A percentile compares a stretch with the other conserved stretches of the same genome.
These are phyloP conservation scores for Oryza longistaminata DNA, from an alignment of 176 grass and related monocot species.

Conservation along the genomic window DNA sequence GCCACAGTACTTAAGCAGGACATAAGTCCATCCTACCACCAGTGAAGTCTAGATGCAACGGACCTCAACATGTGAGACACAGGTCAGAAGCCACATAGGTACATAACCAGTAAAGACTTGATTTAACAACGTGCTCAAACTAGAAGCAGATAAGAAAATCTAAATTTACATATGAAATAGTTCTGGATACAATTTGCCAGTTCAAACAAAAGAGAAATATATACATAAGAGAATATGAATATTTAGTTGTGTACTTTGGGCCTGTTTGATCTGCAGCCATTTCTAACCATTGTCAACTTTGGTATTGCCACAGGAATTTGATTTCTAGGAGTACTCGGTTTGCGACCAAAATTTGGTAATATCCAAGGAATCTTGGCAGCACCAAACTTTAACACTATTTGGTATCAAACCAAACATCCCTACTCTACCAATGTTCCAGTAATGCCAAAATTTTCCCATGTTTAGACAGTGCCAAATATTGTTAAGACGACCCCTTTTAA, in stretches of 20 bases:
- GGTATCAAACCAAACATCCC: not conserved
- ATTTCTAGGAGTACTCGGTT: not conserved
- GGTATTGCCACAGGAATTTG: not conserved
- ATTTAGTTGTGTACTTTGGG: slow-evolving; percentile 4
- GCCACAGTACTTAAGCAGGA: not conserved
- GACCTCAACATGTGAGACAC: not conserved
- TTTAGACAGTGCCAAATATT: not conserved
- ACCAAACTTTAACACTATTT: not conserved
- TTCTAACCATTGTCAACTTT: not conserved
- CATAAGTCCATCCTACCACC: not conserved
- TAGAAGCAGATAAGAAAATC: not conserved
- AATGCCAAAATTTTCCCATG: not conserved
- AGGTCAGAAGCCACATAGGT: not conserved
- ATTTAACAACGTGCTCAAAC: not conserved
- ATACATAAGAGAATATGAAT: not conserved
- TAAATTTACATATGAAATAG: slow-evolving; percentile 8
- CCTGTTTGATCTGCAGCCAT: not conserved
- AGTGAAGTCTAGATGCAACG: not conserved
- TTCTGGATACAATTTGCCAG: not conserved
- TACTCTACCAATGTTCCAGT: not conserved
- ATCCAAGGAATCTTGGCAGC: not conserved
- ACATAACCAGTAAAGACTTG: slow-evolving; percentile 3
- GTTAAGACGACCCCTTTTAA: not conserved
- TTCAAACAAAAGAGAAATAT: slow-evolving; percentile 1
- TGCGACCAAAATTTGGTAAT: not conserved